These are phyloP conservation scores for Amylostereum chailletii DNA, from an alignment of 1,284 basidiomycete genomes.

Conservation along the genomic window DNA sequence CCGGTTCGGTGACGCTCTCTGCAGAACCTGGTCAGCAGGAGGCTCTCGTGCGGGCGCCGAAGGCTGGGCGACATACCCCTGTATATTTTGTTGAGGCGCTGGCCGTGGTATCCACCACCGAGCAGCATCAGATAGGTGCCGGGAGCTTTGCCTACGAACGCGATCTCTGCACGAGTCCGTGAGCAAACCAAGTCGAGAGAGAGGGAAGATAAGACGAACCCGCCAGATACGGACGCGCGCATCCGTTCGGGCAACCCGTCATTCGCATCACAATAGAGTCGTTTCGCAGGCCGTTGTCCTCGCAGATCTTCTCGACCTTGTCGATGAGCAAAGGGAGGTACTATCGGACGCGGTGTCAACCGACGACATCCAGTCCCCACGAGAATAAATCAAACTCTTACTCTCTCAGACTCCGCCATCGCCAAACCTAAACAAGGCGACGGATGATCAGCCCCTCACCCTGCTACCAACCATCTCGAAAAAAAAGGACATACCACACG, in stretches of 20 bases:
- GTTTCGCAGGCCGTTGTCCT: conserved; percentile 86
- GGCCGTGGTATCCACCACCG: conserved; percentile 91
- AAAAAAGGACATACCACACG: conserved; percentile 57
- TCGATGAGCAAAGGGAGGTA: conserved; percentile 93
- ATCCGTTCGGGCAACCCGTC: conserved; percentile 95
- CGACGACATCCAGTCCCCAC: not conserved
- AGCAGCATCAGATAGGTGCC: conserved; percentile 93
- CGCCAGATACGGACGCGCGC: conserved; percentile 90
- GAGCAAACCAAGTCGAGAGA: conserved; percentile 1
- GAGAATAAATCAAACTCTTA: conserved; percentile 23
- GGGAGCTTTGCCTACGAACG: conserved; percentile 94
- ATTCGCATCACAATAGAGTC: conserved; percentile 97
- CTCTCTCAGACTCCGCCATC: conserved; percentile 91
- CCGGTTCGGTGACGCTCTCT: conserved; percentile 90
- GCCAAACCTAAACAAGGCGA: conserved; percentile 53
- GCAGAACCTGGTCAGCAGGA: conserved; percentile 12
- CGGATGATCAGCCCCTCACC: conserved; percentile 2
- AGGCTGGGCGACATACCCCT: conserved; percentile 37
- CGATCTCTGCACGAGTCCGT: conserved; percentile 56
- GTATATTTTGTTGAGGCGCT: conserved; percentile 91
- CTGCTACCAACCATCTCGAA: not conserved
- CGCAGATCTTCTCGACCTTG: conserved; percentile 93
- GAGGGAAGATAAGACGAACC: conserved; percentile 31
- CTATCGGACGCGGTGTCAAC: conserved; percentile 25
- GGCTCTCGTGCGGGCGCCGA: not conserved